Evolutionary conservation across 2,329 filamentous ascomycete species (phyloP).

Genomic region (Sclerotinia sclerotiorum): DNA sequence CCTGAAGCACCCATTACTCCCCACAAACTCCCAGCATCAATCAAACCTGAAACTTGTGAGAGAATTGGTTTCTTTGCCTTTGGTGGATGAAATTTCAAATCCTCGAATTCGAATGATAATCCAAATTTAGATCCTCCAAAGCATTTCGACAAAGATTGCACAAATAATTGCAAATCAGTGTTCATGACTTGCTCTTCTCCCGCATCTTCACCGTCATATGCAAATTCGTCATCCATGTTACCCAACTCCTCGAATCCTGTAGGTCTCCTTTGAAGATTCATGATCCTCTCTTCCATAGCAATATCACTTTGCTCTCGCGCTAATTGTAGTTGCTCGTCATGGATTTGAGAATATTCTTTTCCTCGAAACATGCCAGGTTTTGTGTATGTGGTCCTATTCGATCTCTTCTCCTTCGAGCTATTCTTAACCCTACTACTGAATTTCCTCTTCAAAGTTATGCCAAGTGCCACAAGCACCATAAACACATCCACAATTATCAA

Average conservation of each 20-base stretch:
- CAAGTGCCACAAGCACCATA: conserved; percentile 42
- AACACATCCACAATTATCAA: conserved; percentile 45
- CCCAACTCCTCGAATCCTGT: conserved; percentile 30
- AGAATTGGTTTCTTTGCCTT: conserved; percentile 49
- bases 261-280: conserved; percentile 24
- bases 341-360: conserved; percentile 35
- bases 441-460: conserved; percentile 9
- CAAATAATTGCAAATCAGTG: conserved; percentile 49
- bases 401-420: conserved; percentile 29
- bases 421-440: neutral
- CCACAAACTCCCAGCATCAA: conserved; percentile 54
- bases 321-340: conserved; percentile 30
- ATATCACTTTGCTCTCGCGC: conserved; percentile 23
- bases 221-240: conserved; percentile 24
- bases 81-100: conserved; percentile 51
- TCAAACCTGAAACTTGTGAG: conserved; percentile 54
- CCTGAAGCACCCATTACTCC: conserved; percentile 61
- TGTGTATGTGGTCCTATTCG: conserved; percentile 28
- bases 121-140: conserved; percentile 53
- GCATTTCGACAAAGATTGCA: conserved; percentile 53
- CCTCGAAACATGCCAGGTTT: conserved; percentile 36
- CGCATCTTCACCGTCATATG: conserved; percentile 25
- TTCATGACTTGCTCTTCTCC: conserved; percentile 38
- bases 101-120: conserved; percentile 53
- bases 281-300: conserved; percentile 28